A percentile compares a stretch with the other conserved stretches of the same genome.
Conservation (phyloP, 345 rosid genomes). For the Hibiscus mutabilis region DNA sequence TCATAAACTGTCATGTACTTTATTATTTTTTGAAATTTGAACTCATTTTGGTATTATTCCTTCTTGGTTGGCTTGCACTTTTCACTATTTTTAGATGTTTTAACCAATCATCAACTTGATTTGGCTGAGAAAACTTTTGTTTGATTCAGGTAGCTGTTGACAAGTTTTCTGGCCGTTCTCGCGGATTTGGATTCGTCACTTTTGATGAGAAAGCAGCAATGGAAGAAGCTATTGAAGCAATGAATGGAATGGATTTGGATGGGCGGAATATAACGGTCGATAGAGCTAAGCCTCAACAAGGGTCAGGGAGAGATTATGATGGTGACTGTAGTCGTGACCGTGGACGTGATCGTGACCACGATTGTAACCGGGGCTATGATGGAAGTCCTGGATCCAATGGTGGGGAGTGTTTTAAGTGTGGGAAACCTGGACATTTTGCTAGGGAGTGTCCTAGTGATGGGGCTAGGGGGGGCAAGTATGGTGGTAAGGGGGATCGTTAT, state of each 20-base stretch:
- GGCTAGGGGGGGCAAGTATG: slow-evolving; percentile 39
- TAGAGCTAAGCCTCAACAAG: slow-evolving; percentile 87
- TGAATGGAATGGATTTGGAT: slow-evolving; percentile 92
- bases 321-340: slow-evolving; percentile 64
- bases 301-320: slow-evolving; percentile 64
- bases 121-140: neutral
- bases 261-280: slow-evolving; percentile 89
- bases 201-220: slow-evolving; percentile 76
- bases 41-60: neutral
- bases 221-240: slow-evolving; percentile 87
- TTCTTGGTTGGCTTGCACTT: neutral
- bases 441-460: slow-evolving; percentile 86
- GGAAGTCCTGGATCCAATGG: slow-evolving; percentile 52
- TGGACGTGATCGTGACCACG: slow-evolving; percentile 41
- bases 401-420: slow-evolving; percentile 92
- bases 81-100: neutral
- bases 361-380: slow-evolving; percentile 43
- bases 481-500: slow-evolving; percentile 26
- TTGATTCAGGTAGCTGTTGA: slow-evolving; percentile 74
- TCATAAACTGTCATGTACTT: neutral
- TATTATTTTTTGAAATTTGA: neutral
- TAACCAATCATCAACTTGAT: neutral
- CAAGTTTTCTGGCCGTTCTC: slow-evolving; percentile 85
- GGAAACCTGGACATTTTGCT: slow-evolving; percentile 96
- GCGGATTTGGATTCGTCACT: slow-evolving; percentile 93